Conservation (phyloP, 163 green algal genomes). For the Scenedesmus sp. region DNA sequence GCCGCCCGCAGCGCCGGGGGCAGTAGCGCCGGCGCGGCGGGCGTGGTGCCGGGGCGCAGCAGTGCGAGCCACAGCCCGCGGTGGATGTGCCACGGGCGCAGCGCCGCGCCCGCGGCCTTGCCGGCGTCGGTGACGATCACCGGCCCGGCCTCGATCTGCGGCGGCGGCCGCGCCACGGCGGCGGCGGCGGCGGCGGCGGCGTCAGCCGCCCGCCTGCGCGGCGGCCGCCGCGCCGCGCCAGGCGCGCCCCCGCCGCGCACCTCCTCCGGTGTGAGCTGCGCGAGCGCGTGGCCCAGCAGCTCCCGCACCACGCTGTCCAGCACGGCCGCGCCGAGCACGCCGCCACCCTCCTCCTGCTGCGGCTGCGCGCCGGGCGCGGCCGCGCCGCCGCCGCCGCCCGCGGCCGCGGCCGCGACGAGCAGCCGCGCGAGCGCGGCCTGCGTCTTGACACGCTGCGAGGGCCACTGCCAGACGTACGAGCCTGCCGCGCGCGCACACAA, state of each 20-base stretch:
- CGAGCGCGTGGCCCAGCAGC: background rate
- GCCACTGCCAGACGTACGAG: constrained; percentile 21
- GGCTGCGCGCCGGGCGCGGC: background rate
- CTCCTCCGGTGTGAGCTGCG: constrained; percentile 21
- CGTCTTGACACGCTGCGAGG: background rate
- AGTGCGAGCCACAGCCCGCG: background rate
- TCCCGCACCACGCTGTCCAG: constrained; percentile 16
- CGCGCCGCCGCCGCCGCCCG: too few relatives aligned
- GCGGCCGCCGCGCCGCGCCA: background rate
- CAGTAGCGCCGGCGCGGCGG: too few relatives aligned
- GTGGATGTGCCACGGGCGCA: constrained; percentile 22
- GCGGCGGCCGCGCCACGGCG: too few relatives aligned
- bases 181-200: background rate
- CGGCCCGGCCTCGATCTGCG: background rate
- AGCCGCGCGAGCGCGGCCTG: constrained; percentile 14
- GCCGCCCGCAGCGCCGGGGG: too few relatives aligned
- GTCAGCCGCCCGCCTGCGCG: background rate
- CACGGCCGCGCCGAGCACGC: background rate
- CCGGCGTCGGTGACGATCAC: constrained; percentile 21
- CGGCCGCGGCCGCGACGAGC: constrained; percentile 12
- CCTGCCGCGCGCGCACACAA: background rate
- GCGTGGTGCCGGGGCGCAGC: background rate
- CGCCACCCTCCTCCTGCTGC: constrained; percentile 1
- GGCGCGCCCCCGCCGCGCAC: background rate
- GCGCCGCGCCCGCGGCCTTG: constrained; percentile 1